Conservation (phyloP, 2,329 filamentous ascomycete species). For the Fusarium beomiforme region DNA sequence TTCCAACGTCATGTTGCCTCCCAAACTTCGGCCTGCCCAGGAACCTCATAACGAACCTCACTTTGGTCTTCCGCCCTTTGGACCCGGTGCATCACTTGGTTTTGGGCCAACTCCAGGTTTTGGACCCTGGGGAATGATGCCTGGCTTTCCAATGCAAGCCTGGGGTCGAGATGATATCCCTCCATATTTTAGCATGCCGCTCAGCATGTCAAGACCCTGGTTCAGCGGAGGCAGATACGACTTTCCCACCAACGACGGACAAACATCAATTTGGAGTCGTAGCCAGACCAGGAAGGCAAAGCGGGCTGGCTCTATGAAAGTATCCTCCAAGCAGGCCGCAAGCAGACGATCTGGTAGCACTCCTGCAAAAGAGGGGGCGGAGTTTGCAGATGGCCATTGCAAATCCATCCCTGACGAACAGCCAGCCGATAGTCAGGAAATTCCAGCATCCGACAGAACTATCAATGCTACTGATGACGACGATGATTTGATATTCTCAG, state of each 20-base stretch:
- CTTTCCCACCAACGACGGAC: conserved; percentile 44
- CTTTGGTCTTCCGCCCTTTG: neutral
- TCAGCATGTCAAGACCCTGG: conserved; percentile 18
- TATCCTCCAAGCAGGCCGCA: neutral
- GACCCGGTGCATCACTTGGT: neutral
- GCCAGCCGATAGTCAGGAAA: neutral
- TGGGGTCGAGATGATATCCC: conserved; percentile 37
- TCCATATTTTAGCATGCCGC: conserved; percentile 30
- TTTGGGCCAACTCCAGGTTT: conserved; percentile 5
- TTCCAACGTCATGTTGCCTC: neutral
- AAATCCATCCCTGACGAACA: neutral
- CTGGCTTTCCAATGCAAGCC: conserved; percentile 14
- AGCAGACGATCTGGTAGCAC: neutral
- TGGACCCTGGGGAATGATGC: conserved; percentile 27
- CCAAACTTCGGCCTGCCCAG: neutral
- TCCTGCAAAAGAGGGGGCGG: neutral
- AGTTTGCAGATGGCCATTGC: neutral
- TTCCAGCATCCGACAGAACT: neutral
- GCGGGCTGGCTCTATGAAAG: conserved; percentile 34
- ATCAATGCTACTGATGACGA: conserved; percentile 36
- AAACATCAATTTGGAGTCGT: conserved; percentile 50
- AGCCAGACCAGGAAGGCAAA: conserved; percentile 25
- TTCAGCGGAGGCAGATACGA: conserved; percentile 44
- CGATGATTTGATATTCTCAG: conserved; percentile 37
- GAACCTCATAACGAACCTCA: neutral